Base-by-base conservation (phyloP, 1,284 basidiomycete genomes). In the Afroboletus lepidellus region DNA sequence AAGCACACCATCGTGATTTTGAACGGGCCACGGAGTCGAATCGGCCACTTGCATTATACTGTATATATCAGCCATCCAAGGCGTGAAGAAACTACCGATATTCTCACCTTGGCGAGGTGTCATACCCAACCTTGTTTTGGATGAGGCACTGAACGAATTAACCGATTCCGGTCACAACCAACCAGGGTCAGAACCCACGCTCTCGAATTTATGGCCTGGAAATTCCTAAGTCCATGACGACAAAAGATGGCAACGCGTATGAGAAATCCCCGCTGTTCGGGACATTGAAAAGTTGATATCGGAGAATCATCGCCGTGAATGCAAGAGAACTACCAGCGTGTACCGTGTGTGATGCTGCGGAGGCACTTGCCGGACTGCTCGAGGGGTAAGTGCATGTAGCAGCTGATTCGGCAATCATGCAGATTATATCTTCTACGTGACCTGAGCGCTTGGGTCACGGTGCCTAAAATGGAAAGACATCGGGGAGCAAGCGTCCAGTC, bases 31-130 rank as follows among this genome's bases (percentile, higher is more conserved):
- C 32, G 16, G 13, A 33, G 3, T 49, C 23, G 41, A 43, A 32
- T 29, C 20, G 38, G 50, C 1, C 25, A 36, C 8, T 36, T 33
- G 15, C 33, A 39, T 7, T 11, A 49, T 57, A 49, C 56, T 55
- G 62, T 63, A 61, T 30, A 33, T 11, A 21, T 50, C 30, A 48
- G 27, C 29, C 29, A 32, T 48, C 20, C 34, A 32, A 51, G 44
- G 46, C 41, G 25, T 33, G 32, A 48, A 32, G 51, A 48, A 58
- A 56, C 39, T 37, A 44, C 61, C 58, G 63, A 52, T 37, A 18
- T 50, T 46, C 52, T 52, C 43, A 43, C 54, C 50, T 50, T 47
- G 25, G 27, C 46, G 42, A 56, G 33, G 21, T 12, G 42, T 45
- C 29, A 24, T 5, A 47, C 18, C 38, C 38, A 46, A 39, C 41